Evolutionary conservation across 345 rosid genomes (phyloP).

Genomic region (Eutrema japonicum): DNA sequence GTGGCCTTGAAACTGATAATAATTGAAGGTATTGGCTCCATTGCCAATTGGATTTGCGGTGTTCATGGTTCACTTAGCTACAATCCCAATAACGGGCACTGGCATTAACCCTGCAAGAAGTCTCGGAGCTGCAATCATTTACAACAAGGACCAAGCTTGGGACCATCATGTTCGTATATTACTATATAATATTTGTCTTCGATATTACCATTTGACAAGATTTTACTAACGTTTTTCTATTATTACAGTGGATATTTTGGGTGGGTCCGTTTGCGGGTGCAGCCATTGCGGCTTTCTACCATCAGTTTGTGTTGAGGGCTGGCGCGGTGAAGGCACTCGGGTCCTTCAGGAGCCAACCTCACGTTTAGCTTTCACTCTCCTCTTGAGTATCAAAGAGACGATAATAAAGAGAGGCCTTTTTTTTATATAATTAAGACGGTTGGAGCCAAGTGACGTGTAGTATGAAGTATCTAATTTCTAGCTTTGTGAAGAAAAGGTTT

Average conservation of each 20-base stretch:
- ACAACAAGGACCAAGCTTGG: slow-evolving; percentile 77
- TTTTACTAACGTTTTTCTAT: neutral
- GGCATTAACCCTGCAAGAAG: slow-evolving; percentile 98
- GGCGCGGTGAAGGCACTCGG: slow-evolving; percentile 58
- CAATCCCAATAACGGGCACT: slow-evolving; percentile 93
- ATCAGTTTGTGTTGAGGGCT: slow-evolving; percentile 66
- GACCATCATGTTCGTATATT: slow-evolving; percentile 71
- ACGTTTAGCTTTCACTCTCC: slow-evolving; percentile 33
- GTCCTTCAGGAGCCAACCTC: slow-evolving; percentile 61
- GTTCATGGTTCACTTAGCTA: slow-evolving; percentile 91
- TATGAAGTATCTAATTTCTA: slow-evolving; percentile 33
- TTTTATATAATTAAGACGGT: slow-evolving; percentile 22
- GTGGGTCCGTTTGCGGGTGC: slow-evolving; percentile 76
- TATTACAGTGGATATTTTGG: slow-evolving; percentile 72
- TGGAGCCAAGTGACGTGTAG: slow-evolving; percentile 22
- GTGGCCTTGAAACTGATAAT: neutral
- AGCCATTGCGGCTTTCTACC: slow-evolving; percentile 65
- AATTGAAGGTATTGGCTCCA: slow-evolving; percentile 82
- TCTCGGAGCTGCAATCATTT: slow-evolving; percentile 91
- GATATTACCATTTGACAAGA: neutral
- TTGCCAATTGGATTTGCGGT: slow-evolving; percentile 97
- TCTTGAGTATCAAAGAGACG: slow-evolving; percentile 8
- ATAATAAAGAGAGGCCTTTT: slow-evolving; percentile 18
- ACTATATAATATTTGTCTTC: slow-evolving; percentile 1
- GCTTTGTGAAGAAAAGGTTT: slow-evolving; percentile 35